Percentiles rank a stretch among this genome's conserved stretches.
Conservation (phyloP, 345 rosid genomes). For the Lepidium sativum region DNA sequence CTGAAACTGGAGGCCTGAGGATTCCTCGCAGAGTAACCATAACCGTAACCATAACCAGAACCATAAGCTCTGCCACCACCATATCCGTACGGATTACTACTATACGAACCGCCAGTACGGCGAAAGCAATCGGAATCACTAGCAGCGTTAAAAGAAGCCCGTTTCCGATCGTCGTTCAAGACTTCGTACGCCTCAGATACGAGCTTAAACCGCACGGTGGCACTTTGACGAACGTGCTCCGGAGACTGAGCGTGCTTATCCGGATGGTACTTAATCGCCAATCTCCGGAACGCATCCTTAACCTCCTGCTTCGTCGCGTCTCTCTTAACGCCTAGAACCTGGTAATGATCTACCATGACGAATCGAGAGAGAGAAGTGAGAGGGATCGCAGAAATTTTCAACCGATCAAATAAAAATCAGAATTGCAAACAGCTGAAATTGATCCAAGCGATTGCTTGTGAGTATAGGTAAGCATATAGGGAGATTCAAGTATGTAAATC, state of each 20-base stretch:
- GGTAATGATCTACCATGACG: constrained; percentile 61
- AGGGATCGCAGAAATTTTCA: neutral
- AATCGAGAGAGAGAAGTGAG: neutral
- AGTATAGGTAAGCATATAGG: neutral
- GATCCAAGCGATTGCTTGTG: neutral
- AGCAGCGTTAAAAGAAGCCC: constrained; percentile 50
- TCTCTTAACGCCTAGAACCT: constrained; percentile 46
- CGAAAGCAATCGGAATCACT: constrained; percentile 18
- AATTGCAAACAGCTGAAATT: neutral
- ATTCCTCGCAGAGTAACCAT: constrained; percentile 19
- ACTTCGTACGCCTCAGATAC: constrained; percentile 76
- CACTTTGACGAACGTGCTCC: constrained; percentile 36
- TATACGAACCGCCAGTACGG: constrained; percentile 13
- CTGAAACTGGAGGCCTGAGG: constrained; percentile 9
- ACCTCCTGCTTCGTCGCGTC: constrained; percentile 69
- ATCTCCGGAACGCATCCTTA: constrained; percentile 65
- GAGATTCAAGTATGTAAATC: neutral
- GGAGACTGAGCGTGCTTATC: constrained; percentile 77
- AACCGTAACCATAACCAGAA: constrained; percentile 23
- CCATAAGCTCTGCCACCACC: constrained; percentile 8
- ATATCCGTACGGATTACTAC: constrained; percentile 4
- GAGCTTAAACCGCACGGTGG: constrained; percentile 62
- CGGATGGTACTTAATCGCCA: constrained; percentile 75
- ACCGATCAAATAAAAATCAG: constrained; percentile 12
- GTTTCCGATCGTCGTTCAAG: constrained; percentile 44